Base-by-base conservation (phyloP, 352 stramenopile species). In the Nannochloropsis limnetica region DNA sequence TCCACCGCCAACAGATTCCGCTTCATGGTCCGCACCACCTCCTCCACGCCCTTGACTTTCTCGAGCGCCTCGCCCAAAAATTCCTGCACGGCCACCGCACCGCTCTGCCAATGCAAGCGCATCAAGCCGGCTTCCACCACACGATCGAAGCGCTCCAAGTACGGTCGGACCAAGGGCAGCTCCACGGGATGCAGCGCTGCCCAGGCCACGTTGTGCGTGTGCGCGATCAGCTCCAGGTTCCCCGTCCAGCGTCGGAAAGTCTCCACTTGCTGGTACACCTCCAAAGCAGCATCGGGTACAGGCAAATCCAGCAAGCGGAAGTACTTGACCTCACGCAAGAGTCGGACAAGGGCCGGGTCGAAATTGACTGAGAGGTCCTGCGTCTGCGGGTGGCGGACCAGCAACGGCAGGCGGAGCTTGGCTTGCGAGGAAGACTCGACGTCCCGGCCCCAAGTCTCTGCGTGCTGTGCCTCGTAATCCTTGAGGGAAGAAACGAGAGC, bases 241-340 rank as follows among this genome's bases (percentile, higher is more conserved):
- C 93, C 94, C 14, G 93, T 96, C 89, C 97, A 98, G 85, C 93
- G 93, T 79, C 95, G 92, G 88, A 98, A 98, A 14, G 84, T 89
- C 23, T 95, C 96, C 69, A 97, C 93, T 82, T 95, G 95, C 17
- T 94, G 88, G 28, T 96, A 98, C 83, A 99, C 98, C 84, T 96
- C 90, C 9, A 98, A 86, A 3, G 95, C 96, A 0, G 92, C 95
- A 29, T 92, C 90, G 3, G 96, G 96, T 20, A 99, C 95, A 8
- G 94, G 91, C n/a, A 98, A 93, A 79, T 90, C 93, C 0, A 98
- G 88, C 20, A 97, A 86, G 20, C 96, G 89, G 81, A 99, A 91
- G 85, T 99, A 99, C 84, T 98, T 98, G 80, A 98, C 96, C 88
- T 99, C 96, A 23, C 96, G 92, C 43, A 99, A 87, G 27, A 99